Evolutionary conservation across 768 basidiomycete genomes (phyloP).

Genomic region (Panaeolus papilionaceus): DNA sequence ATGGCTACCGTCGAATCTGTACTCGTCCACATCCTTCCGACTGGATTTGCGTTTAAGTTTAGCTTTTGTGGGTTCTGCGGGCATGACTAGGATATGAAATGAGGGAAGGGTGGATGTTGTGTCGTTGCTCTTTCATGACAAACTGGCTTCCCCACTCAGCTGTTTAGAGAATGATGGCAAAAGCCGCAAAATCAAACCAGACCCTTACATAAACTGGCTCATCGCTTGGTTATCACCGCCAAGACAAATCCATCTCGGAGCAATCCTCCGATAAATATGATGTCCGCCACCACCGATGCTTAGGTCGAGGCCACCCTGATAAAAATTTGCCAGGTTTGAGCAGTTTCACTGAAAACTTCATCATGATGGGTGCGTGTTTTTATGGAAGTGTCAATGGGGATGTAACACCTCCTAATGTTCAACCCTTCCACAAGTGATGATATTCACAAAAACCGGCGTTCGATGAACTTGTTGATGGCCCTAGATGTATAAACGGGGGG

Average conservation of each 20-base stretch:
- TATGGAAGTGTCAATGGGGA: too few species aligned
- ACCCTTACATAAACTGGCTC: slow-evolving; percentile 15
- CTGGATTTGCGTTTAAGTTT: slow-evolving; percentile 56
- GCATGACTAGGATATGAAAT: slow-evolving; percentile 44
- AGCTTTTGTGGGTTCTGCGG: slow-evolving; percentile 57
- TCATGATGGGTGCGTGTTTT: too few species aligned
- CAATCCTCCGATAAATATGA: slow-evolving; percentile 8
- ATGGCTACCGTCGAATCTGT: slow-evolving; percentile 56
- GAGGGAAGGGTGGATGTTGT: slow-evolving; percentile 4
- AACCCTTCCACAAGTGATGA: too few species aligned
- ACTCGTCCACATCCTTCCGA: slow-evolving; percentile 58
- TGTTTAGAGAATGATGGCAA: slow-evolving; percentile 13
- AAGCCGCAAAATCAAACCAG: slow-evolving; percentile 14
- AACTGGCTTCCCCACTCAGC: slow-evolving; percentile 4
- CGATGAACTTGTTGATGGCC: too few species aligned
- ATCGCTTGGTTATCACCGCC: slow-evolving; percentile 15
- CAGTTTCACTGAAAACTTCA: too few species aligned
- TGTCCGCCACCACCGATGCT: not conserved
- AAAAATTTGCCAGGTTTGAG: too few species aligned
- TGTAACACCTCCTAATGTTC: too few species aligned
- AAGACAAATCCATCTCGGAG: slow-evolving; percentile 11
- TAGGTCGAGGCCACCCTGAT: not conserved
- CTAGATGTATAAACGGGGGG: too few species aligned
- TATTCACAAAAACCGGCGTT: too few species aligned
- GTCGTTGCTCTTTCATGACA: slow-evolving; percentile 13